Base-by-base conservation (phyloP, 441 rosid species). In the Macaranga tanarius region DNA sequence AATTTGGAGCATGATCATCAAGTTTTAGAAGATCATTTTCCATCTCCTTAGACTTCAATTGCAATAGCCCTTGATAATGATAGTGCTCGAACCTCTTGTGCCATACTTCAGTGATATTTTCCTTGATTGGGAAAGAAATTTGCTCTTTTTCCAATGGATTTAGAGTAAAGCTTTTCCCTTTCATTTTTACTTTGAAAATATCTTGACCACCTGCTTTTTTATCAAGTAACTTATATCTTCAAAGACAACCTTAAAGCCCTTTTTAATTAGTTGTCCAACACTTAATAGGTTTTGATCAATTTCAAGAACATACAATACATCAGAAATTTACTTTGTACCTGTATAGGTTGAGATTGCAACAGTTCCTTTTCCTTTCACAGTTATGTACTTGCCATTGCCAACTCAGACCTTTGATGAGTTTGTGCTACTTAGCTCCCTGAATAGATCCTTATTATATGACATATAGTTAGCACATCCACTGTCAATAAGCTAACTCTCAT, bases 351-450 rank as follows among this genome's bases (percentile, higher is more conserved):
- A 2, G 7, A 72, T 72, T 2, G 31, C 42, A 5, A 64, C 4
- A 4, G 70, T 72, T 20, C 75, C 70, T 1, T 64, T 72, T 52
- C 70, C 70, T 51, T 72, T 52, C 0, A 64, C 52, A 0, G 52
- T 0, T 0, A 72, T 51, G 25, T 34, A 28, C 5, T 52, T 3
- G 3, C 62, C 70, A 64, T 63, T 55, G 0, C 38, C 25, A 47
- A 62, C 26, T 61, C 19, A 13, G 6, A 71, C 58, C 1, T 10
- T 71, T 7, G 25, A 44, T 73, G 86, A 3, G 79, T 86, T 89
- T 69, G 93, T 87, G 76, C 85, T 91, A 62, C 19, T 6, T 5
- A 42, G 16, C 0, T 65, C 19, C 20, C 8, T 65, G 16, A 65
- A 65, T 4, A 44, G 10, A 5, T 65, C 31, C 15, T 19, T 1